Percentiles rank a stretch among this genome's conserved stretches.
Evolutionary conservation across 441 rosid species (phyloP).

Genomic region (Jatropha podagrica): DNA sequence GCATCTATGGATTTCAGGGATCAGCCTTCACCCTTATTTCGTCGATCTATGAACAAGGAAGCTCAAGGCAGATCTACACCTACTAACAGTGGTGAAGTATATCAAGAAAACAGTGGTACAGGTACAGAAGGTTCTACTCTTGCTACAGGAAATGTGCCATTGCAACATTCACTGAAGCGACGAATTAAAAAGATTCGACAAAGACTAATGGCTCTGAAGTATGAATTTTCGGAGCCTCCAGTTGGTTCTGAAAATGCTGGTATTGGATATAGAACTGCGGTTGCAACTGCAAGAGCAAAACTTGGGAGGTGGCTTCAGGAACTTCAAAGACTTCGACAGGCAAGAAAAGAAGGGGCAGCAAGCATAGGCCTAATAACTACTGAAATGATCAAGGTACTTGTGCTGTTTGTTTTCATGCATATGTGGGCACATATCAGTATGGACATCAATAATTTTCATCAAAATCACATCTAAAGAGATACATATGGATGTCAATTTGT

Average conservation of each 20-base stretch:
- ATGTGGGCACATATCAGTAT: not conserved
- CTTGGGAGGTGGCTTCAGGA: conserved; percentile 88
- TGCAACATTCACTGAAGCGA: conserved; percentile 63
- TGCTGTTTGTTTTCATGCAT: conserved; percentile 12
- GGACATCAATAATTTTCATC: not conserved
- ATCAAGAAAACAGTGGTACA: conserved; percentile 40
- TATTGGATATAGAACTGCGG: conserved; percentile 67
- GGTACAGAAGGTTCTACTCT: conserved; percentile 36
- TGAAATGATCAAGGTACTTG: conserved; percentile 72
- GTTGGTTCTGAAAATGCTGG: conserved; percentile 54
- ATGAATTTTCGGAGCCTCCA: conserved; percentile 55
- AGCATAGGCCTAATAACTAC: conserved; percentile 67
- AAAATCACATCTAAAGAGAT: not conserved
- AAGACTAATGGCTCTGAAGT: conserved; percentile 78
- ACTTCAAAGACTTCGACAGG: conserved; percentile 79
- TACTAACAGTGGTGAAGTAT: conserved; percentile 45
- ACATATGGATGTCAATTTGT: not conserved
- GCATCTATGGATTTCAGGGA: conserved; percentile 89
- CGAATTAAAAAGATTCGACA: conserved; percentile 71
- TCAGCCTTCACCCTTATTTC: conserved; percentile 72
- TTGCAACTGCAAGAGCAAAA: conserved; percentile 76
- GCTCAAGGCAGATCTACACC: conserved; percentile 55
- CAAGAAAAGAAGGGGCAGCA: conserved; percentile 82
- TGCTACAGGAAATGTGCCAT: conserved; percentile 39
- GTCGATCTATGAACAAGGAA: conserved; percentile 57